phyloP scores from a whole-genome alignment of 2,329 filamentous ascomycete genomes.

The Colletotrichum tropicicola region DNA sequence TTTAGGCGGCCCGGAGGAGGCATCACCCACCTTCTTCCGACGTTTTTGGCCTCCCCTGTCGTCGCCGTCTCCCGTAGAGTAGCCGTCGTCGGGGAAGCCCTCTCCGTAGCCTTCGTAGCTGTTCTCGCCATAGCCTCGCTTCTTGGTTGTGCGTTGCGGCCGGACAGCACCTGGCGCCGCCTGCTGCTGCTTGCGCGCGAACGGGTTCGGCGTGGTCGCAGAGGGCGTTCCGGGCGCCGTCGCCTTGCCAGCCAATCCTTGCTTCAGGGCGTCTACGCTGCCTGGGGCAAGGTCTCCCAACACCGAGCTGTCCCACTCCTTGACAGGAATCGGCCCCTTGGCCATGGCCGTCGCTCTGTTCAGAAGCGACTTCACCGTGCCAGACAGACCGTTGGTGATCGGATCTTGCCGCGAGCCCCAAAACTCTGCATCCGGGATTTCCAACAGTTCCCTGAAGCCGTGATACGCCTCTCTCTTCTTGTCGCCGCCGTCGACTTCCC shows the following conservation, averaged over 20 bases:
- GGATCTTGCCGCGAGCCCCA: constrained; percentile 52
- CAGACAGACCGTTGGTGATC: constrained; percentile 61
- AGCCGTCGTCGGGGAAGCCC: constrained; percentile 76
- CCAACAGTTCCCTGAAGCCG: constrained; percentile 62
- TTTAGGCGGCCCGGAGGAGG: constrained; percentile 32
- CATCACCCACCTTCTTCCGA: constrained; percentile 67
- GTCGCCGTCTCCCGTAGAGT: constrained; percentile 78
- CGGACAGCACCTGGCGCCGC: constrained; percentile 44
- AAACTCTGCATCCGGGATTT: constrained; percentile 51
- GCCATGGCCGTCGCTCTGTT: constrained; percentile 64
- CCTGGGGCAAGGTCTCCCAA: constrained; percentile 63
- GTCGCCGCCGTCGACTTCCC: constrained; percentile 46
- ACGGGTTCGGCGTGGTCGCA: constrained; percentile 38
- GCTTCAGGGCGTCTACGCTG: constrained; percentile 48
- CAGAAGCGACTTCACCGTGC: constrained; percentile 52
- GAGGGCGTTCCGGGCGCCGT: constrained; percentile 64
- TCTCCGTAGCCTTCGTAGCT: constrained; percentile 81
- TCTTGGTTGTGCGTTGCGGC: constrained; percentile 74
- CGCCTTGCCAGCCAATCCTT: constrained; percentile 52
- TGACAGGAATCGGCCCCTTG: constrained; percentile 64
- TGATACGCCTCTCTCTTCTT: constrained; percentile 61
- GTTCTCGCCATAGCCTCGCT: constrained; percentile 78
- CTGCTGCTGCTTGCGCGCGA: constrained; percentile 28
- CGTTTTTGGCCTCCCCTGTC: constrained; percentile 66
- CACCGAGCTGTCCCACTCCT: constrained; percentile 65